Percentiles rank a stretch among this genome's conserved stretches.
These are phyloP conservation scores for Cicer yamashitae DNA, from an alignment of 306 rosid species.

Conservation along the genomic window DNA sequence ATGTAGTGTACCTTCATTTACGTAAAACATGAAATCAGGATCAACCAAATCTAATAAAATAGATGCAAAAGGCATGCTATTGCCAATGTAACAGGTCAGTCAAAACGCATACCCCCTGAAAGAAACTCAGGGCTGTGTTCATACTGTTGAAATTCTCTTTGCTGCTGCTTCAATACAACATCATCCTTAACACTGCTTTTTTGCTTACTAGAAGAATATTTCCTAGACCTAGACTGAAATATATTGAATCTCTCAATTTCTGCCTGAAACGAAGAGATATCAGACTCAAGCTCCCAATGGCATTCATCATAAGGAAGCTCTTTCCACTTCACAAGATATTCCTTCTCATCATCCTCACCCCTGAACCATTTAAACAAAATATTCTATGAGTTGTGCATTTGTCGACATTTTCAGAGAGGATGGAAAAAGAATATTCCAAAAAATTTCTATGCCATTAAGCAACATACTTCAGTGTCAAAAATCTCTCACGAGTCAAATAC, in stretches of 20 bases:
- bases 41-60: conserved; percentile 36
- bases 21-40: conserved; percentile 46
- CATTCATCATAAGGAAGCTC: conserved; percentile 94
- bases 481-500: neutral
- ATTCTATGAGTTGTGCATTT: conserved; percentile 36
- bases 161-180: conserved; percentile 62
- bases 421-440: conserved; percentile 18
- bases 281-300: conserved; percentile 86
- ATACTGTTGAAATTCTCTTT: conserved; percentile 86
- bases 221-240: conserved; percentile 70
- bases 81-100: conserved; percentile 34
- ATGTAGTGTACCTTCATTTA: conserved; percentile 76
- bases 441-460: conserved; percentile 18
- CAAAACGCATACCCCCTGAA: conserved; percentile 67
- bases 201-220: conserved; percentile 61
- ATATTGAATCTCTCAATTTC: conserved; percentile 80
- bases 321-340: conserved; percentile 94
- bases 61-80: conserved; percentile 28
- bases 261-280: conserved; percentile 83
- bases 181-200: conserved; percentile 57
- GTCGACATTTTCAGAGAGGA: neutral
- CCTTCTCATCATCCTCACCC: conserved; percentile 70
- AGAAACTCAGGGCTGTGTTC: conserved; percentile 86
- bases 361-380: conserved; percentile 59
- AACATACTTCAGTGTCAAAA: conserved; percentile 28